Evolutionary conservation across 225 moss, liverwort and hornwort species (phyloP), one percentile per base, ranked within the genome.

Genomic region (Marchantia paleacea): DNA sequence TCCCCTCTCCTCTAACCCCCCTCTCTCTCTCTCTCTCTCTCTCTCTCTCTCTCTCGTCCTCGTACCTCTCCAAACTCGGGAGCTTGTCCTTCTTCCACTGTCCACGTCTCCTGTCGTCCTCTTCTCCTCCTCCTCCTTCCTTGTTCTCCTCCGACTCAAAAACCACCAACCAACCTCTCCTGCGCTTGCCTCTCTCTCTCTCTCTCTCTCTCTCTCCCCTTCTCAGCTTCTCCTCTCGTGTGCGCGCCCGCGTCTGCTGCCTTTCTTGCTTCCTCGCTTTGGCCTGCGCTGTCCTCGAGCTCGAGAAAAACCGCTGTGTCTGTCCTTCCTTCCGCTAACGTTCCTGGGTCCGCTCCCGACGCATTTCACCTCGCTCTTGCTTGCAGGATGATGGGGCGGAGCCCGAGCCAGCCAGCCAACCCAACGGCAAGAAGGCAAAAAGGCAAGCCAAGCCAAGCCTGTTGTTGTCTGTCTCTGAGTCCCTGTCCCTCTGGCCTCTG

Each of bases 201-300:
- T 70, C 24, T 57, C 80, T 18, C 55, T 49, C 57, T 48, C n/a
- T 31, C 47, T 72, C n/a, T 57, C 75, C 15, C 13, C 24, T 12
- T 28, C 31, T 7, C 48, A 71, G 50, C n/a, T n/a, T n/a, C n/a
- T n/a, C n/a, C n/a, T 39, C 39, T 39, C 39, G 39, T 39, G n/a
- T n/a, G n/a, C n/a, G n/a, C n/a, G n/a, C n/a, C n/a, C 39, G 2
- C 39, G 39, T 39, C 39, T 39, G 39, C 39, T 39, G 39, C 39
- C 39, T 39, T 39, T 39, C 39, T 39, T 39, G 39, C 39, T n/a
- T n/a, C n/a, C n/a, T 72, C 72, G 22, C 49, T 22, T 50, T 50
- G n/a, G 72, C 72, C 50, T 66, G 18, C 28, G 66, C 66, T 29
- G 66, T 66, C 66, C 29, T 72, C n/a, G 50, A 72, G 51, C 72